These are phyloP conservation scores for Xylaria bambusicola DNA, from an alignment of 495 filamentous ascomycete species.

Conservation along the genomic window DNA sequence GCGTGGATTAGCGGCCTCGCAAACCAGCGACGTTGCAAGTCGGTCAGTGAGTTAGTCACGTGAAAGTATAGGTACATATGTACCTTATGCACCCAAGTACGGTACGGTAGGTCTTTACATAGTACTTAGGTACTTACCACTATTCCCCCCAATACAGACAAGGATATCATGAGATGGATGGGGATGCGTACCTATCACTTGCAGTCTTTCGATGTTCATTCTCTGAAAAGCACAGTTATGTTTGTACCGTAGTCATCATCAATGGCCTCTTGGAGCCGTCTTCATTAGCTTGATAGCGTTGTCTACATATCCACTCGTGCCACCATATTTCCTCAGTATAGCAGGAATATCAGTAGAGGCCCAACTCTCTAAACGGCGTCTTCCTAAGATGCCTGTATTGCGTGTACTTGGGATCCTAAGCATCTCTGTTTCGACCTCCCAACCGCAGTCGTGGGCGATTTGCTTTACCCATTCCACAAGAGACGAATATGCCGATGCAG, in stretches of 20 bases:
- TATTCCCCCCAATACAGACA: no score
- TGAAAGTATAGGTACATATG: conserved; percentile 14
- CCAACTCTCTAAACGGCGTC: conserved; percentile 24
- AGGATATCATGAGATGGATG: no score
- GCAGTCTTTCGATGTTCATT: neutral
- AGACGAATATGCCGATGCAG: conserved; percentile 66
- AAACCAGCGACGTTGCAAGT: conserved; percentile 39
- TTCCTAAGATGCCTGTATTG: conserved; percentile 78
- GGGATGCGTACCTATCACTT: conserved; percentile 5
- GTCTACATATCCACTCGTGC: conserved; percentile 56
- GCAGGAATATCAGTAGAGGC: conserved; percentile 33
- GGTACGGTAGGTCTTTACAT: neutral
- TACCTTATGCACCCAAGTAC: neutral
- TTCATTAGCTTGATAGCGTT: conserved; percentile 55
- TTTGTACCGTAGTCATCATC: conserved; percentile 16
- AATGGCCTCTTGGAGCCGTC: conserved; percentile 40
- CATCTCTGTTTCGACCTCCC: conserved; percentile 74
- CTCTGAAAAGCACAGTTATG: neutral
- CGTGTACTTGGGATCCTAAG: conserved; percentile 87
- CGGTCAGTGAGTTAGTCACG: conserved; percentile 23
- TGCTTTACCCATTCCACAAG: conserved; percentile 69
- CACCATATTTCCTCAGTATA: conserved; percentile 53
- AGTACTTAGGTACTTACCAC: no score
- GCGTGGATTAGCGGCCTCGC: conserved; percentile 14
- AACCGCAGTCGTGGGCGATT: conserved; percentile 71